Evolutionary conservation across 2,329 filamentous ascomycete species (phyloP).

Genomic region (Penicillium sp.): DNA sequence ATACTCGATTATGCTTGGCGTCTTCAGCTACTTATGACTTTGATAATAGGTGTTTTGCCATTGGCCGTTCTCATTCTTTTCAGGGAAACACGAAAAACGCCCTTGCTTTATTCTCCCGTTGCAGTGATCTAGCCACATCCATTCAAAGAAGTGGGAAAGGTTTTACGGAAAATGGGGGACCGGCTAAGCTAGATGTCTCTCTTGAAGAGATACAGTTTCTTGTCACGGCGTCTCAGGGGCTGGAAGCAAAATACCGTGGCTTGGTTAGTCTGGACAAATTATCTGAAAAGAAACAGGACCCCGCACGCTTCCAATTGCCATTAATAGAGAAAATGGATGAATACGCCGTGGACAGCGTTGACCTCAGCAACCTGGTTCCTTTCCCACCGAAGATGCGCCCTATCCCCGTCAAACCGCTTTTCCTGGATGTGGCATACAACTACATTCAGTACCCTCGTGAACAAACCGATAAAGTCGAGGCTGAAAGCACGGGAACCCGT

Average conservation of each 20-base stretch:
- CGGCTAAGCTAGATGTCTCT: slow-evolving; percentile 67
- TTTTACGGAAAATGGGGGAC: slow-evolving; percentile 39
- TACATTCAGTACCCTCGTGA: slow-evolving; percentile 87
- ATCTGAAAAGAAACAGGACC: slow-evolving; percentile 44
- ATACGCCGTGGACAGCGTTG: slow-evolving; percentile 67
- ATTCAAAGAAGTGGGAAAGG: slow-evolving; percentile 48
- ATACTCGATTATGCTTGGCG: neutral
- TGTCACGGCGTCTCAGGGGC: slow-evolving; percentile 59
- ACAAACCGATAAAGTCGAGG: slow-evolving; percentile 26
- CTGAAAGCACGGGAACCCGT: slow-evolving; percentile 50
- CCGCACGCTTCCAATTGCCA: slow-evolving; percentile 48
- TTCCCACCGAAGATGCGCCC: slow-evolving; percentile 81
- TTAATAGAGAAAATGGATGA: slow-evolving; percentile 71
- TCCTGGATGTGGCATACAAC: slow-evolving; percentile 96
- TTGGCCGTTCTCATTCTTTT: slow-evolving; percentile 79
- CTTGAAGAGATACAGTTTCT: slow-evolving; percentile 57
- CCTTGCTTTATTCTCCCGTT: slow-evolving; percentile 76
- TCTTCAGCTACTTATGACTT: neutral
- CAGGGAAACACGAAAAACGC: slow-evolving; percentile 70
- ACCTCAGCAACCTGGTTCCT: slow-evolving; percentile 75
- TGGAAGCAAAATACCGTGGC: slow-evolving; percentile 77
- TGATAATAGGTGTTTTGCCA: slow-evolving; percentile 64
- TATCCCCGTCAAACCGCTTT: slow-evolving; percentile 89
- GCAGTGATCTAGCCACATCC: slow-evolving; percentile 57
- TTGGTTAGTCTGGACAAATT: slow-evolving; percentile 77